A percentile compares a stretch with the other conserved stretches of the same genome.
Evolutionary conservation across 1,139 yeast species (phyloP).

Genomic region (Suhomyces bribrorum): DNA sequence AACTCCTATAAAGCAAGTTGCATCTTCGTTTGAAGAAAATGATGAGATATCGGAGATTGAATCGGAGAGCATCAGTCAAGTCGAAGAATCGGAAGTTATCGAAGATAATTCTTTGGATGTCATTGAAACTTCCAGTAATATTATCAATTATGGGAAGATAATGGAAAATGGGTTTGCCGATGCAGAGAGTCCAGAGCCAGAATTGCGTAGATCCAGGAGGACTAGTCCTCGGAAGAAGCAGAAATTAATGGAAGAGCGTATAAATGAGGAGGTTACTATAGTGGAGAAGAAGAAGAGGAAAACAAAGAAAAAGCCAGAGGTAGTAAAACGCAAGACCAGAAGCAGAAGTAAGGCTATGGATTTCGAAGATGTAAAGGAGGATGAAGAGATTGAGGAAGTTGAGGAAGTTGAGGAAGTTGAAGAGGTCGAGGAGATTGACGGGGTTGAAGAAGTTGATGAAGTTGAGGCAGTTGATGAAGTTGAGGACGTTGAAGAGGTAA

Average conservation of each 20-base stretch:
- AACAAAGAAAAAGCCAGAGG: slow-evolving; percentile 1
- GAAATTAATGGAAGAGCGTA: slow-evolving; percentile 1
- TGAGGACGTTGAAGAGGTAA: background rate
- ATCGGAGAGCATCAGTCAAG: slow-evolving; percentile 7
- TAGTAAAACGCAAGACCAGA: slow-evolving; percentile 2
- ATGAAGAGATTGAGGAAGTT: background rate
- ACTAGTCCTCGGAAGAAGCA: slow-evolving; percentile 2
- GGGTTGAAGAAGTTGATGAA: background rate
- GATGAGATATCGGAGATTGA: slow-evolving; percentile 14
- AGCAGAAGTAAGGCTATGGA: slow-evolving; percentile 2
- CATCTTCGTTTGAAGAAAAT: slow-evolving; percentile 11
- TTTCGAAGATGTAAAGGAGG: background rate
- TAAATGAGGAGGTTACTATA: background rate
- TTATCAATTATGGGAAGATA: slow-evolving; percentile 10
- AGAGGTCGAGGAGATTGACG: background rate
- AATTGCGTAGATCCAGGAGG: background rate
- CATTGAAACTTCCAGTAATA: slow-evolving; percentile 5
- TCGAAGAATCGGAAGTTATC: slow-evolving; percentile 7
- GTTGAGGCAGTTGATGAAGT: background rate
- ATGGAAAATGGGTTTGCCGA: slow-evolving; percentile 14
- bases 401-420: background rate
- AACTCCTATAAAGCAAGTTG: slow-evolving; percentile 9
- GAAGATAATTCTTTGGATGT: slow-evolving; percentile 10
- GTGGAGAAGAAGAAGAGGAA: background rate
- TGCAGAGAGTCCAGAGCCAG: background rate